These are phyloP conservation scores for Mortierella sp. DNA, from an alignment of 371 early-diverging fungal species.

Conservation along the genomic window DNA sequence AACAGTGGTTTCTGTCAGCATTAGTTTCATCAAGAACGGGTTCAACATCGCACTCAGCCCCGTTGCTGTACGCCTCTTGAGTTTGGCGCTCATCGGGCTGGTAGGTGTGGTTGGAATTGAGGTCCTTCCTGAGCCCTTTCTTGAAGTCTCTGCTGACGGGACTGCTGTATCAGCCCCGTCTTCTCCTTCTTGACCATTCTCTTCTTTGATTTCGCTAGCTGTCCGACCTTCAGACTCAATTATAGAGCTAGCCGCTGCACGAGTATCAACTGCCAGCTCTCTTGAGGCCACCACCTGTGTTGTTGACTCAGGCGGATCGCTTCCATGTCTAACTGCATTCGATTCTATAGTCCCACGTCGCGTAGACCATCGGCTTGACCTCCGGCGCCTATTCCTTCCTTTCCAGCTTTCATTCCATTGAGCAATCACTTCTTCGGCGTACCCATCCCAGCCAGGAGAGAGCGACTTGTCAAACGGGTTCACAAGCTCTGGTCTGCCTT, in stretches of 20 bases:
- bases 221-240: too few relatives aligned
- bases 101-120: not conserved
- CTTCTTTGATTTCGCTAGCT: not conserved
- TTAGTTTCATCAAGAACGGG: constrained; percentile 13
- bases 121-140: not conserved
- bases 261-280: not conserved
- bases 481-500: not conserved
- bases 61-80: constrained; percentile 32
- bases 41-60: constrained; percentile 37
- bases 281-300: not conserved
- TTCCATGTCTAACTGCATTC: not conserved
- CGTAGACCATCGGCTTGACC: constrained; percentile 1
- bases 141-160: not conserved
- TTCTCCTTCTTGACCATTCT: not conserved
- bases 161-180: not conserved
- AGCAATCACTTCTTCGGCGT: constrained; percentile 20
- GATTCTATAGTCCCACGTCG: not conserved
- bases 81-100: constrained; percentile 21
- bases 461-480: not conserved
- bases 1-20: constrained; percentile 14
- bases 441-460: constrained; percentile 12
- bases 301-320: too few relatives aligned
- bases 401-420: constrained; percentile 26
- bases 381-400: not conserved
- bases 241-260: not conserved